Evolutionary conservation across 129 eudicot species (phyloP), one percentile per base, ranked within the genome.

Genomic region (Tanacetum coccineum): DNA sequence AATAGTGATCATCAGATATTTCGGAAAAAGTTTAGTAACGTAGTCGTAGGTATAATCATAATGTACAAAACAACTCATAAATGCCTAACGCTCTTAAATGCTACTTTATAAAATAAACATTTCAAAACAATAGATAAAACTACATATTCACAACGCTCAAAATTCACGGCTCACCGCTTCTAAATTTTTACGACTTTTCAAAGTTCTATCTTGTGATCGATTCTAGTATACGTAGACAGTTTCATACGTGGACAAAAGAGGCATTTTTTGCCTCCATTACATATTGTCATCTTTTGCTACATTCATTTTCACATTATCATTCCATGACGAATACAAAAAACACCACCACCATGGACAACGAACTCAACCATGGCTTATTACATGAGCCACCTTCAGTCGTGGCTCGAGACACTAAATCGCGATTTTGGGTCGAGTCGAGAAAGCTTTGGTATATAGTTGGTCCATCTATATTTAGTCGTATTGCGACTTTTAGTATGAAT

Each of bases 381-480:
- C 50, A 48, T 19, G 26, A 3, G 17, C 12, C 56, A 10, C 39
- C 74, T 48, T 25, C 71, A 5, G 9, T 71, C 28, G 73, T 14
- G 15, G 48, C 52, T 13, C 68, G 13, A 21, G 40, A 25, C 49
- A 15, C 40, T 0, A 75, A 51, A 68, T n/a, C 64, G 44, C 70
- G 63, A 48, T 70, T 83, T 28, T 83, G 84, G 88, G 50, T 72
- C 12, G 88, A 83, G 66, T 76, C 88, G 32, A 80, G 74, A 78
- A 83, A 83, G 66, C 79, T 80, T 20, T 83, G 88, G 88, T 80
- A 80, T 58, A 68, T 83, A 25, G 88, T 77, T 22, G 88, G 80
- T 21, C 88, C 85, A 0, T 60, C 84, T 11, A 79, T 79, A 65
- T 79, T 83, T 59, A 72, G 81, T 64, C 78, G 87, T 20, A 70